Base-by-base conservation (phyloP, 2,329 filamentous ascomycete genomes). In the Ambrosiella beaveri region DNA sequence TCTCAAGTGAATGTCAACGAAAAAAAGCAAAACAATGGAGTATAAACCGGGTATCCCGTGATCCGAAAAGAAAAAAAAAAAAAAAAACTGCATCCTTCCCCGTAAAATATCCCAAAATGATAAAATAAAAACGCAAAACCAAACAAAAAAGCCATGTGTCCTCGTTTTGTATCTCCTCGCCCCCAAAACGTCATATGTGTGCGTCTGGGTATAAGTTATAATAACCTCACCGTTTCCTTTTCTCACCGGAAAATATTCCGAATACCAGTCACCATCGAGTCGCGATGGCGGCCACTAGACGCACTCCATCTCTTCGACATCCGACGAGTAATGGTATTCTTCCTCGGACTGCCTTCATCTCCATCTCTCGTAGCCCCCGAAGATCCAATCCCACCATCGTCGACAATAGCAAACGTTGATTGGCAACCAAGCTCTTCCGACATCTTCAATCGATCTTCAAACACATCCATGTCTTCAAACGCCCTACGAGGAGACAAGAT, bases 221-320 rank as follows among this genome's bases (percentile, higher is more conserved):
- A 56, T 44, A 15, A 56, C 9, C 9, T 41, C 11, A 41, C 40
- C 40, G 2, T 7, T n/a, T 13, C 19, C 11, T 17, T 17, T 47
- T 47, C 38, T 57, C 38, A 60, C 5, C 59, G 59, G 39, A 61
- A 61, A 19, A 61, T 39, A 51, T 45, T 58, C 37, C 59, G 59
- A 36, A 61, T 58, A 2, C 59, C 56, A 35, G 54, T 44, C 13
- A 54, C 51, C 59, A 61, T 56, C 7, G 56, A 58, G 15, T 61
- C 59, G 15, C 59, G 56, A 56, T 61, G 56, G 27, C 51, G 56
- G 3, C 56, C 56, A 37, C 52, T 55, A n/a, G 56, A 58, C 15
- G 37, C 52, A 44, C 56, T 58, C 59, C 59, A 61, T 19, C 56
- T 45, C 47, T 61, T 61, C 15, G 59, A 56, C 17, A 47, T 39